Conservation (phyloP, 306 rosid species). For the Quercus aquifolioides region DNA sequence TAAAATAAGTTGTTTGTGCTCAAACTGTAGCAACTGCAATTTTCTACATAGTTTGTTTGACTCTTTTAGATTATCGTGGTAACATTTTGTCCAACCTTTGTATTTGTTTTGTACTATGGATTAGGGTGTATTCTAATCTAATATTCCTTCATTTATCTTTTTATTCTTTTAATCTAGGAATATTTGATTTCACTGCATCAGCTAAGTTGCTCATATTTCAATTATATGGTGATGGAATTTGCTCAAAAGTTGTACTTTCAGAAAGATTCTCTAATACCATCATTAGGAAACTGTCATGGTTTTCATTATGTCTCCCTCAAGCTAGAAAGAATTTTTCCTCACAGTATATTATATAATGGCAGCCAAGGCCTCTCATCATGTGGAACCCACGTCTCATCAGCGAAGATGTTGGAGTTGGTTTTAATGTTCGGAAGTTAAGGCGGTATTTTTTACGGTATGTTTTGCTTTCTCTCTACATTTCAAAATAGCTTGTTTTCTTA, state of each 20-base stretch:
- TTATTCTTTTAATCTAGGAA: background rate
- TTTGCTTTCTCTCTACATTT: constrained; percentile 7
- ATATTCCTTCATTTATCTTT: background rate
- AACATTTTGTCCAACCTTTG: background rate
- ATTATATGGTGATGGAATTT: background rate
- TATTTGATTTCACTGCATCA: background rate
- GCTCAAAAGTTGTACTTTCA: background rate
- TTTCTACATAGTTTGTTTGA: background rate
- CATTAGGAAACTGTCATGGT: background rate
- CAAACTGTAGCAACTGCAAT: background rate
- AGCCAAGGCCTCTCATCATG: constrained; percentile 96
- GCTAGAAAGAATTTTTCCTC: background rate
- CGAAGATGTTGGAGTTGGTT: constrained; percentile 95
- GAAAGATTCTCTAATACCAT: background rate
- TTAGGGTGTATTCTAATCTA: background rate
- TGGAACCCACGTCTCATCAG: constrained; percentile 95
- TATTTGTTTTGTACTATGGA: background rate
- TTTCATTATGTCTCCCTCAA: background rate
- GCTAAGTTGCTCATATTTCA: background rate
- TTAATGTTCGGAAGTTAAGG: constrained; percentile 76
- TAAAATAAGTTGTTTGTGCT: background rate
- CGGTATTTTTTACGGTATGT: constrained; percentile 76
- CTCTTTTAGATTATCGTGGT: background rate
- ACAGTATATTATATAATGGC: constrained; percentile 18
- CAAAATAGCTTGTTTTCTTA: background rate